phyloP scores from a whole-genome alignment of 2,329 filamentous ascomycete species.

The Didymella segeticola region DNA sequence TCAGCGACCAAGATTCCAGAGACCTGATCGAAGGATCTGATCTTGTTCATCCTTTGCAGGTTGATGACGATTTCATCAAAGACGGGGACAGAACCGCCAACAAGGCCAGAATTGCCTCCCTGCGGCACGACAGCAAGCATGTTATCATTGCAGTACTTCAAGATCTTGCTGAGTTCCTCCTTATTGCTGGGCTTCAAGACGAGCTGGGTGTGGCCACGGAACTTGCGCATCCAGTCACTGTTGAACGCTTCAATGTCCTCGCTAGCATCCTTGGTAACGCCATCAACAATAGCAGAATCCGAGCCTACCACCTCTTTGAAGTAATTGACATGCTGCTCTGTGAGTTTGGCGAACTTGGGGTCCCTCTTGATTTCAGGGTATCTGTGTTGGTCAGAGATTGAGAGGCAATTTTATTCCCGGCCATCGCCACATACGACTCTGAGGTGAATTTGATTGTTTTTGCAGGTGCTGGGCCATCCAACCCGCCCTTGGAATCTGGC shows the following conservation, averaged over 20 bases:
- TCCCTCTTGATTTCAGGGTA: conserved; percentile 86
- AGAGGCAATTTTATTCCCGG: not conserved
- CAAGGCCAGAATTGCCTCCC: conserved; percentile 94
- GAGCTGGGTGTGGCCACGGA: conserved; percentile 85
- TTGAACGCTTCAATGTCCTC: conserved; percentile 93
- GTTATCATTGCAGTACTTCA: conserved; percentile 95
- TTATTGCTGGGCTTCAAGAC: conserved; percentile 86
- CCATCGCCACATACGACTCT: conserved; percentile 64
- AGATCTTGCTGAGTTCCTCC: conserved; percentile 86
- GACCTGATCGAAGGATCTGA: conserved; percentile 90
- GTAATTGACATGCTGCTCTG: conserved; percentile 77
- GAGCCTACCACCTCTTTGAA: conserved; percentile 83
- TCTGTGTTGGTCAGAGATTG: conserved; percentile 28
- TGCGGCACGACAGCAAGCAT: conserved; percentile 93
- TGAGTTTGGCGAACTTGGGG: conserved; percentile 74
- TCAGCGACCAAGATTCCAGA: conserved; percentile 90
- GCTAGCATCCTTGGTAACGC: conserved; percentile 73
- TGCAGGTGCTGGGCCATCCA: conserved; percentile 44
- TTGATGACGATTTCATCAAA: conserved; percentile 98
- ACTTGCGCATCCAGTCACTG: conserved; percentile 99
- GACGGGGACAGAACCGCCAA: conserved; percentile 93
- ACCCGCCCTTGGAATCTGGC: conserved; percentile 43
- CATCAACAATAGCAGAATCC: conserved; percentile 82
- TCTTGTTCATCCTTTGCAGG: conserved; percentile 86
- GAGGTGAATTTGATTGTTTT: conserved; percentile 76